A percentile compares a stretch with the other conserved stretches of the same genome.
These are phyloP conservation scores for Syncephalastrum sp. DNA, from an alignment of 371 early-diverging fungal genomes.

Conservation along the genomic window DNA sequence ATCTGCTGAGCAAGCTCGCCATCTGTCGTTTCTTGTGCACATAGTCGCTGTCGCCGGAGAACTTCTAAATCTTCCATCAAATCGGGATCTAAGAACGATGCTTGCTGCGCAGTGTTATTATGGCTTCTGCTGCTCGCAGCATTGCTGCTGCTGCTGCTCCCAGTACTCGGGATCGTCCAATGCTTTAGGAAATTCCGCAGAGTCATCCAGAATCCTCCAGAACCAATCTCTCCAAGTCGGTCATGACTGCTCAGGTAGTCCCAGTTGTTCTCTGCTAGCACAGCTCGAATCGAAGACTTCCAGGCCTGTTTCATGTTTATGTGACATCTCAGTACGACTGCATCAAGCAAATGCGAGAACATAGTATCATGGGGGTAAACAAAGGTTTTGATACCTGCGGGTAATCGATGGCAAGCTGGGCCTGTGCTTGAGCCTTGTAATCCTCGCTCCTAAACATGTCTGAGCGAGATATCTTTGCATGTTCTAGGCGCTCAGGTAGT, in stretches of 20 bases:
- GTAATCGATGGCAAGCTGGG: constrained; percentile 32
- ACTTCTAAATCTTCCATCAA: constrained; percentile 31
- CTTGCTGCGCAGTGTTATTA: not conserved
- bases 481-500: constrained; percentile 35
- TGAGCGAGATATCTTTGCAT: constrained; percentile 30
- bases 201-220: constrained; percentile 42
- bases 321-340: not conserved
- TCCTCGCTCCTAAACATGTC: constrained; percentile 35
- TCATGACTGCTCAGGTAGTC: constrained; percentile 45
- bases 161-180: constrained; percentile 20
- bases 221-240: constrained; percentile 39
- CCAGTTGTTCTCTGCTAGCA: constrained; percentile 58
- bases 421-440: constrained; percentile 37
- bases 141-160: not conserved
- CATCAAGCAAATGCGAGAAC: not conserved
- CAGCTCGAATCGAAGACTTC: constrained; percentile 56
- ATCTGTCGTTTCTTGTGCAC: constrained; percentile 27
- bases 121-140: not conserved
- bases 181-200: constrained; percentile 36
- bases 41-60: constrained; percentile 16
- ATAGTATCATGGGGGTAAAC: not conserved
- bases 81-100: constrained; percentile 11
- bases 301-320: constrained; percentile 31
- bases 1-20: constrained; percentile 29
- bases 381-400: constrained; percentile 28